These are phyloP conservation scores for Yarrowia bubula DNA, from an alignment of 805 yeast genomes.

Conservation along the genomic window DNA sequence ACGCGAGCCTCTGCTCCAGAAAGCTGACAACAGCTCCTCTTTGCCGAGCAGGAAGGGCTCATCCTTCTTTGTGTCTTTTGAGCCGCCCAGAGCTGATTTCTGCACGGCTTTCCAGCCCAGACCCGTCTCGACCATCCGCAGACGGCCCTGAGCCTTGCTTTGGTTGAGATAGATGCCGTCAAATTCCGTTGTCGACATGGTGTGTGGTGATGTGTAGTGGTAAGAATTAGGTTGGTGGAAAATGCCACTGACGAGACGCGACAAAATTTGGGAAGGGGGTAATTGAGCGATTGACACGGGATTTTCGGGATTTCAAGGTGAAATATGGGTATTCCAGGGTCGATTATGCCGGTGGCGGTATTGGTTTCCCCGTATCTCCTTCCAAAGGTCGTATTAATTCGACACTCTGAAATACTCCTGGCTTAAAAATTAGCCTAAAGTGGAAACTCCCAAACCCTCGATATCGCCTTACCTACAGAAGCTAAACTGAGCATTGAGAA, in stretches of 20 bases:
- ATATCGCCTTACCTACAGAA: not conserved
- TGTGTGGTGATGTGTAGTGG: not conserved
- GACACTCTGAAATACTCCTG: not conserved
- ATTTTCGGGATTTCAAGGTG: not conserved
- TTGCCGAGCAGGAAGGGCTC: constrained; percentile 88
- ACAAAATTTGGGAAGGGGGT: too few relatives aligned
- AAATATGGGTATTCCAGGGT: too few relatives aligned
- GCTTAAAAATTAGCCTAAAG: not conserved
- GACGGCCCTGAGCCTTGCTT: constrained; percentile 77
- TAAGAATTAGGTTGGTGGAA: too few relatives aligned
- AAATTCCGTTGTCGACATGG: constrained; percentile 52
- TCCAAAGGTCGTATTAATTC: too few relatives aligned
- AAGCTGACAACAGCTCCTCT: constrained; percentile 72
- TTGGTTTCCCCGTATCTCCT: too few relatives aligned
- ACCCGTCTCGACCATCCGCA: constrained; percentile 95
- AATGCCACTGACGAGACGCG: too few relatives aligned
- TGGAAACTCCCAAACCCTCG: not conserved
- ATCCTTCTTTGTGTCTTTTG: constrained; percentile 46
- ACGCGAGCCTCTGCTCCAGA: constrained; percentile 91
- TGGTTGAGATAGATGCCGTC: constrained; percentile 89
- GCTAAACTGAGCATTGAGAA: too few relatives aligned
- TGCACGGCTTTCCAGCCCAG: constrained; percentile 87
- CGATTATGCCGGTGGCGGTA: too few relatives aligned
- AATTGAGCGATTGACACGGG: too few relatives aligned
- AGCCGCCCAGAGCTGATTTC: constrained; percentile 44